A percentile compares a stretch with the other conserved stretches of the same genome.
Evolutionary conservation across 768 basidiomycete genomes (phyloP).

Genomic region (Pulveroboletus sp.): DNA sequence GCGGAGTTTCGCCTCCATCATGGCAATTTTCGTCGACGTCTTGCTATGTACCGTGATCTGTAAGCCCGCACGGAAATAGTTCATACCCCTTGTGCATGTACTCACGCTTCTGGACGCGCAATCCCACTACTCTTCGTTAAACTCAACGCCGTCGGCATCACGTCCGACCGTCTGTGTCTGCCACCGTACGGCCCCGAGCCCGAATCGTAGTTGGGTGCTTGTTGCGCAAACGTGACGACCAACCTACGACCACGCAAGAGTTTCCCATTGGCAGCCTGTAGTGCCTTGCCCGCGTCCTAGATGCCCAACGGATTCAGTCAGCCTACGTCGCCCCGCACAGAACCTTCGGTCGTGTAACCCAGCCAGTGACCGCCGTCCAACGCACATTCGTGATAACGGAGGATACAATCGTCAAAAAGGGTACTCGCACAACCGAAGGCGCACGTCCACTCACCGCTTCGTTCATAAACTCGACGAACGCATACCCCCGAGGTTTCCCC

Average conservation of each 20-base stretch:
- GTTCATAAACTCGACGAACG: conserved; percentile 81
- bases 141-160: conserved; percentile 81
- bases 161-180: conserved; percentile 47
- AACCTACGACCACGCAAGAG: conserved; percentile 83
- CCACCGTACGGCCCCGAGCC: conserved; percentile 30
- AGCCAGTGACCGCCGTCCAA: conserved; percentile 15
- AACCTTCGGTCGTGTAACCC: conserved; percentile 21
- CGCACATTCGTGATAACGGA: conserved; percentile 18
- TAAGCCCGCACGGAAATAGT: conserved; percentile 11
- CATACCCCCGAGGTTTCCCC: conserved; percentile 94
- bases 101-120: conserved; percentile 47
- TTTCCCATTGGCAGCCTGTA: conserved; percentile 69
- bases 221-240: conserved; percentile 87
- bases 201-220: conserved; percentile 50
- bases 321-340: conserved; percentile 4
- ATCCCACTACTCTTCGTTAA: conserved; percentile 69
- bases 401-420: conserved; percentile 24
- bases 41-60: conserved; percentile 34
- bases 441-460: conserved; percentile 61
- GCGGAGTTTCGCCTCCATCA: conserved; percentile 92
- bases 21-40: conserved; percentile 85
- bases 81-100: background rate
- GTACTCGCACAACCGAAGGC: conserved; percentile 16
- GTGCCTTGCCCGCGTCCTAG: conserved; percentile 85
- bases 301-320: conserved; percentile 21